A percentile compares a stretch with the other conserved stretches of the same genome.
These are phyloP conservation scores for Dorcoceras hygrometricum DNA, from an alignment of 257 asterid species.

Conservation along the genomic window DNA sequence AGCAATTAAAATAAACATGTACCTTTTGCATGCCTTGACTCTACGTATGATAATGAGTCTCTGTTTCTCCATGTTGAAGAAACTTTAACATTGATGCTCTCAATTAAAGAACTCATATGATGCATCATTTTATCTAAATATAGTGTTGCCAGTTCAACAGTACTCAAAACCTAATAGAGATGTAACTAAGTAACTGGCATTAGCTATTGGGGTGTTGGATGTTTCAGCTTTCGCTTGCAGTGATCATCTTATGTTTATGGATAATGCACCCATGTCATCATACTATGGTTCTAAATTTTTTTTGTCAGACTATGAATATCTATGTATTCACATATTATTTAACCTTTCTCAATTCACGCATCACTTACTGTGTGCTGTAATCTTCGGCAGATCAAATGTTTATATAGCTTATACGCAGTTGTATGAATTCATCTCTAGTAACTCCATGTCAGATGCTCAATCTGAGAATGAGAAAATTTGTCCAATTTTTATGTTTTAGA, in stretches of 20 bases:
- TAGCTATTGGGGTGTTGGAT: slow-evolving; percentile 4
- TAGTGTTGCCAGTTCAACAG: slow-evolving; percentile 2
- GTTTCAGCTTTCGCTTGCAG: neutral
- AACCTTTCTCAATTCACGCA: neutral
- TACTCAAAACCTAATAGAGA: neutral
- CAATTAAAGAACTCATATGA: slow-evolving; percentile 6
- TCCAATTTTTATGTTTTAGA: neutral
- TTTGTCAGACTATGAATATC: neutral
- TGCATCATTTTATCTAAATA: slow-evolving; percentile 3
- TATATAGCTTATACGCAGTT: slow-evolving; percentile 8
- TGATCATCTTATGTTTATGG: neutral
- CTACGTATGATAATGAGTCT: slow-evolving; percentile 4
- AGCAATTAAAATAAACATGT: neutral
- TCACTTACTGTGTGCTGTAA: slow-evolving; percentile 10
- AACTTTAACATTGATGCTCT: neutral
- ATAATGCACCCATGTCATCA: neutral
- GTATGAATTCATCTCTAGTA: neutral
- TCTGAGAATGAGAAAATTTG: neutral
- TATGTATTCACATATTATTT: no score
- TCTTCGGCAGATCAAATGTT: neutral
- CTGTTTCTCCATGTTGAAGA: neutral
- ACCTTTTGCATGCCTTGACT: neutral
- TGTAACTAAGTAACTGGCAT: neutral
- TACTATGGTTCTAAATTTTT: neutral
- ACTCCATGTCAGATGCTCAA: slow-evolving; percentile 8